phyloP scores from a whole-genome alignment of 441 rosid genomes.

The Bruguiera hainesii region DNA sequence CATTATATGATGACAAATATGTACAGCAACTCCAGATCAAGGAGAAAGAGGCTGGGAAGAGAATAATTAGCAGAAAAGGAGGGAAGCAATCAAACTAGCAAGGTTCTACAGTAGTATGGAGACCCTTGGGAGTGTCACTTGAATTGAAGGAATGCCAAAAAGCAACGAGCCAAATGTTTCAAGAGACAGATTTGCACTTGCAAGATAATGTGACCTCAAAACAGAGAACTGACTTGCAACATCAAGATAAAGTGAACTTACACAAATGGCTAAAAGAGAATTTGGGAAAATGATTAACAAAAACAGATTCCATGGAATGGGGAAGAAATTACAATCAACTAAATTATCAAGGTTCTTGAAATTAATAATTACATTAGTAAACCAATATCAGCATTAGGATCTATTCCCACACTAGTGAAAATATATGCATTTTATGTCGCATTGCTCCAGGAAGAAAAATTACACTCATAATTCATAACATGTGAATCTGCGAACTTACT shows the following conservation, averaged over 20 bases:
- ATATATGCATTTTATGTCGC: neutral
- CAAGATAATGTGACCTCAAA: neutral
- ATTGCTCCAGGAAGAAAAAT: neutral
- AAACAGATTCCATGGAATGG: neutral
- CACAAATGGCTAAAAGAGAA: neutral
- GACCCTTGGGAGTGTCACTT: neutral
- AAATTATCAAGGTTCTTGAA: neutral
- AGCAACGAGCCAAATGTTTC: neutral
- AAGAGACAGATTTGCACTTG: too few species aligned
- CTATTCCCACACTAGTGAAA: neutral
- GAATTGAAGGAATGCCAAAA: neutral
- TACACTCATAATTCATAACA: neutral
- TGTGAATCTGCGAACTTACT: slow-evolving; percentile 45
- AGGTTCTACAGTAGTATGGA: neutral
- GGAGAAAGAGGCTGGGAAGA: neutral
- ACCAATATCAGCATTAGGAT: neutral
- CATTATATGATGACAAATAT: neutral
- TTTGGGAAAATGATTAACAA: neutral
- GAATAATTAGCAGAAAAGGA: neutral
- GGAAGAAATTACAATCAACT: neutral
- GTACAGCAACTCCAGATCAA: neutral
- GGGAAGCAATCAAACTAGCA: neutral
- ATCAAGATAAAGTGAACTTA: neutral
- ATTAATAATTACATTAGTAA: neutral
- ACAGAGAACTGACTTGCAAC: neutral